Base-by-base conservation (phyloP, 352 stramenopile species). In the Phytophthora palmivora region DNA sequence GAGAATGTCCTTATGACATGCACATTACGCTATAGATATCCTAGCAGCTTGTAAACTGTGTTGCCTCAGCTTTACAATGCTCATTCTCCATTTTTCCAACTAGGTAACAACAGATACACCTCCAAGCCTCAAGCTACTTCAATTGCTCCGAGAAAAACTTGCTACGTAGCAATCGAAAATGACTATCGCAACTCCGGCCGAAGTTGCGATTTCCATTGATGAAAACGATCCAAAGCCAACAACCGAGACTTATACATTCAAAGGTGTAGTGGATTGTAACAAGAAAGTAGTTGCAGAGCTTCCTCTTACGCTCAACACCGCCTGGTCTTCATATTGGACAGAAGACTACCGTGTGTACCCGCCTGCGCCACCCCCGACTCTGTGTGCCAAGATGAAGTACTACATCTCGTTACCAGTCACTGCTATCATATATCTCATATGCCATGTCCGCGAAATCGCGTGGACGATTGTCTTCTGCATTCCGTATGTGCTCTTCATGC, bases 101-200 rank as follows among this genome's bases (percentile, higher is more conserved):
- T 34, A 34, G 10, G 14, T 22, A 34, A 34, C 19, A 48, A 33
- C 16, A 10, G 2, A 7, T 19, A 34, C n/a, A 12, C 22, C 43
- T 47, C 9, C 44, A 50, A 50, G 14, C n/a, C 9, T 21, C 12
- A 34, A 48, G 21, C 11, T 48, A n/a, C n/a, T n/a, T n/a, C n/a
- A n/a, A n/a, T n/a, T n/a, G n/a, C n/a, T 34, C 21, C 16, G 30
- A 34, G 30, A 34, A 12, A 34, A 34, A 34, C 24, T 34, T 34
- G 26, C 26, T 32, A 32, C 26, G 30, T 34, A 34, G 30, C 10
- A 12, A 32, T 12, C 30, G 11, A 34, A 7, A 14, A 54, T 54
- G 47, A 54, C 32, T 54, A 54, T 54, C 33, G 32, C 21, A 6
- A 24, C 33, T 54, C 47, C 47, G 24, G 33, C 6, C 11, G 47